Evolutionary conservation across 2,329 filamentous ascomycete genomes (phyloP).

Genomic region (Metarhizium robertsii): DNA sequence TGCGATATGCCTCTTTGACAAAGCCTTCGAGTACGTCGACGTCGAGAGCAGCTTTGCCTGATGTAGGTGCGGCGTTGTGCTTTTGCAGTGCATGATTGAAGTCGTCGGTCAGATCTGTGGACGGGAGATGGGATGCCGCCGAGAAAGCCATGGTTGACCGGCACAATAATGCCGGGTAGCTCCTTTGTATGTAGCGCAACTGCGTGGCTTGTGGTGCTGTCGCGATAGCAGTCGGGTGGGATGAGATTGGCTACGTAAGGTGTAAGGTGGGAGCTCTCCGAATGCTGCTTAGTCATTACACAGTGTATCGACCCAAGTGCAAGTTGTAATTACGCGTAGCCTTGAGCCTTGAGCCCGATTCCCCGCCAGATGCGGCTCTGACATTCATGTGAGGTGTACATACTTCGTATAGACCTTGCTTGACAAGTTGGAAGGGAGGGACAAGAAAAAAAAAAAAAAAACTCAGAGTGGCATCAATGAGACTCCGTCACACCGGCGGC

Average conservation of each 20-base stretch:
- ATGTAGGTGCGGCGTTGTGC: slow-evolving; percentile 42
- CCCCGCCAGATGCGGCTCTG: too few species aligned
- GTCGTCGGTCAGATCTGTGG: slow-evolving; percentile 51
- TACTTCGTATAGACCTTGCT: too few species aligned
- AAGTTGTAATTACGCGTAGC: too few species aligned
- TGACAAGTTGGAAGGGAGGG: too few species aligned
- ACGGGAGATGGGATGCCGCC: slow-evolving; percentile 21
- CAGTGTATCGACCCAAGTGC: background rate
- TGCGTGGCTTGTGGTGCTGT: background rate
- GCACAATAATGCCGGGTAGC: background rate
- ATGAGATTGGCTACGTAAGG: too few species aligned
- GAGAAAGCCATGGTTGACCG: slow-evolving; percentile 5
- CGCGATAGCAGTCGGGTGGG: too few species aligned
- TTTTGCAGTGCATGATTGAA: slow-evolving; percentile 61
- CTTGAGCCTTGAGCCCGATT: too few species aligned
- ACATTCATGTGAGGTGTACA: too few species aligned
- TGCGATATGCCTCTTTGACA: slow-evolving; percentile 86
- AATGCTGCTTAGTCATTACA: slow-evolving; percentile 3
- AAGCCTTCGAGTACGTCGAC: slow-evolving; percentile 65
- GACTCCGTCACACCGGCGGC: too few species aligned
- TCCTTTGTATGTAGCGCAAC: background rate
- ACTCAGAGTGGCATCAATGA: too few species aligned
- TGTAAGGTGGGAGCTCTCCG: too few species aligned
- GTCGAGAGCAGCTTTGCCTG: slow-evolving; percentile 26
- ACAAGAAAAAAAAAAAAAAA: too few species aligned